A percentile compares a stretch with the other conserved stretches of the same genome.
Evolutionary conservation across 1,139 yeast species (phyloP).

Genomic region (Lodderomyces oxycetoniae): DNA sequence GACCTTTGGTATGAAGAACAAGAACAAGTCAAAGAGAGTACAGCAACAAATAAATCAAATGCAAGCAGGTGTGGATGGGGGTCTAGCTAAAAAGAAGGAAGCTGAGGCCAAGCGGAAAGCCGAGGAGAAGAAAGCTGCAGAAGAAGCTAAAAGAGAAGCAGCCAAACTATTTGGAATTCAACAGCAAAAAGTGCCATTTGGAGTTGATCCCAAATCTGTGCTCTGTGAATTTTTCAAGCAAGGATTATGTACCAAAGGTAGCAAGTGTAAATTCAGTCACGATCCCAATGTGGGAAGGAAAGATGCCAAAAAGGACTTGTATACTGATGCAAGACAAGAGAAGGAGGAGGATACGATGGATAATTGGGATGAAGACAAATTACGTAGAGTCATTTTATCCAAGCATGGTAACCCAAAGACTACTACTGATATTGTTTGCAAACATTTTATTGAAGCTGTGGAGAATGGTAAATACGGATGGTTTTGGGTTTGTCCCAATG

Average conservation of each 20-base stretch:
- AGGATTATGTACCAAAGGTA: slow-evolving; percentile 85
- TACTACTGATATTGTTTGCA: slow-evolving; percentile 94
- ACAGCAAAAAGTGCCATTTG: slow-evolving; percentile 88
- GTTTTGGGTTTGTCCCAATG: slow-evolving; percentile 98
- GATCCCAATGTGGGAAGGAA: slow-evolving; percentile 83
- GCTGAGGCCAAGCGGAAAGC: slow-evolving; percentile 70
- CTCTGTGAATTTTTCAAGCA: slow-evolving; percentile 87
- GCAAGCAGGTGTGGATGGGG: slow-evolving; percentile 57
- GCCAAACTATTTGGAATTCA: slow-evolving; percentile 70
- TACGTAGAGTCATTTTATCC: slow-evolving; percentile 77
- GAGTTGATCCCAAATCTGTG: slow-evolving; percentile 95
- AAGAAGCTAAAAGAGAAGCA: slow-evolving; percentile 83
- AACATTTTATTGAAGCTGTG: slow-evolving; percentile 91
- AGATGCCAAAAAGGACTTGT: slow-evolving; percentile 85
- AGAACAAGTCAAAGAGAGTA: slow-evolving; percentile 88
- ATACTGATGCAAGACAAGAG: slow-evolving; percentile 77
- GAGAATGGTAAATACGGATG: slow-evolving; percentile 98
- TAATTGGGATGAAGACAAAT: slow-evolving; percentile 93
- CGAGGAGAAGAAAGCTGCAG: slow-evolving; percentile 89
- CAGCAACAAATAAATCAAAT: slow-evolving; percentile 83
- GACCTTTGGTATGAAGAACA: slow-evolving; percentile 92
- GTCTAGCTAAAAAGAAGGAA: slow-evolving; percentile 63
- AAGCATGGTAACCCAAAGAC: slow-evolving; percentile 94
- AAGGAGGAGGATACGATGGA: slow-evolving; percentile 91
- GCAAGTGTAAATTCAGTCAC: slow-evolving; percentile 92